A percentile compares a stretch with the other conserved stretches of the same genome.
phyloP scores from a whole-genome alignment of 1,139 yeast species.

The Hyphopichia burtonii region DNA sequence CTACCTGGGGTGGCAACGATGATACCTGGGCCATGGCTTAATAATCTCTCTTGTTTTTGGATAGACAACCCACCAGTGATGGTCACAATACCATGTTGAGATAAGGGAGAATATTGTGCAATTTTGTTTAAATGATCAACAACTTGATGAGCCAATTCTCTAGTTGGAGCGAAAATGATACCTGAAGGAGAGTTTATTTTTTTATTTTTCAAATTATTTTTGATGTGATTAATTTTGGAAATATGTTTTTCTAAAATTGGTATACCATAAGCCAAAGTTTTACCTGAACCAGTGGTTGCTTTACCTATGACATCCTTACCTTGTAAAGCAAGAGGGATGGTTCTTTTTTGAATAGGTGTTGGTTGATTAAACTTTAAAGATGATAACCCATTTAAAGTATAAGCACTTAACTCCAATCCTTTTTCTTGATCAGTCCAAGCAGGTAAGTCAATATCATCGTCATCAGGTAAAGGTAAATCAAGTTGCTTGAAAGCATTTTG shows the following conservation, averaged over 20 bases:
- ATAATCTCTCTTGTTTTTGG: constrained; percentile 83
- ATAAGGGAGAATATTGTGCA: constrained; percentile 58
- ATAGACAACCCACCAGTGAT: constrained; percentile 94
- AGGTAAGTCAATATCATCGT: constrained; percentile 48
- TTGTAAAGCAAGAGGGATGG: constrained; percentile 73
- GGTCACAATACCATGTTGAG: constrained; percentile 62
- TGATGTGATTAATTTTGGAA: constrained; percentile 19
- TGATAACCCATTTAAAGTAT: constrained; percentile 58
- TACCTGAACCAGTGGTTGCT: constrained; percentile 98
- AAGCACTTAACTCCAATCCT: constrained; percentile 43
- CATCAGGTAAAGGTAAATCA: constrained; percentile 37
- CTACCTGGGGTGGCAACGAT: constrained; percentile 97
- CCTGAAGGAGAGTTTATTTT: constrained; percentile 57
- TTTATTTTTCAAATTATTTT: constrained; percentile 23
- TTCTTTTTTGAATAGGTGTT: constrained; percentile 74
- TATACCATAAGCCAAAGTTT: constrained; percentile 91
- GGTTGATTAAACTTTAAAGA: constrained; percentile 65
- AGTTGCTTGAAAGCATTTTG: constrained; percentile 23
- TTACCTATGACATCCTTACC: constrained; percentile 90
- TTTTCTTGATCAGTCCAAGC: constrained; percentile 48
- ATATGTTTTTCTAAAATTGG: constrained; percentile 80
- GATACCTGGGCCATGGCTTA: constrained; percentile 74
- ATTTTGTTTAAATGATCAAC: constrained; percentile 69
- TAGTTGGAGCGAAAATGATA: constrained; percentile 87
- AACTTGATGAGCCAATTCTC: constrained; percentile 96